Percentiles rank a stretch among this genome's conserved stretches.
Evolutionary conservation across 1,139 yeast genomes (phyloP).

Genomic region (Pneumocystis murina): DNA sequence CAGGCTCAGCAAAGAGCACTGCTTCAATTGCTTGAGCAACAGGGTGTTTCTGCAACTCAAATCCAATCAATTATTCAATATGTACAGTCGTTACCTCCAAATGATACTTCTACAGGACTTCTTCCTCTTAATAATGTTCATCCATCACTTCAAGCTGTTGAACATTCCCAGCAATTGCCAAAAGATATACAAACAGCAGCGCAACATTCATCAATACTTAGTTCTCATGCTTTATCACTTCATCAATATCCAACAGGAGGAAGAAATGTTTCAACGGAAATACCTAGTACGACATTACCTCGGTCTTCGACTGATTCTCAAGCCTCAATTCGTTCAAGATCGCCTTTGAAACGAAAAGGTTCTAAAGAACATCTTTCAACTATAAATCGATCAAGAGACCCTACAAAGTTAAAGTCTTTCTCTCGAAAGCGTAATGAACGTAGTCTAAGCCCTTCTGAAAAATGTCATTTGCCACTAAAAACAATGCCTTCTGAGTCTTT

Average conservation of each 20-base stretch:
- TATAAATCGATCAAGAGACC: not conserved
- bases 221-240: not conserved
- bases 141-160: not conserved
- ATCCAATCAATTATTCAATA: conserved; percentile 12
- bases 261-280: not conserved
- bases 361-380: not conserved
- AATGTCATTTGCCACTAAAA: not conserved
- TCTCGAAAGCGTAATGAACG: not conserved
- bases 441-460: conserved; percentile 1
- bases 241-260: not conserved
- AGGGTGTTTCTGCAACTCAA: conserved; percentile 14
- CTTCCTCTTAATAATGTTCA: not conserved
- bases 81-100: not conserved
- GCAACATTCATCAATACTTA: not conserved
- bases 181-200: no score
- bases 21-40: conserved; percentile 30
- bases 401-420: not conserved
- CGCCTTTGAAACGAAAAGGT: not conserved
- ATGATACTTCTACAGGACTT: conserved; percentile 18
- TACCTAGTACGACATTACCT: not conserved
- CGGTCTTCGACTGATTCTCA: not conserved
- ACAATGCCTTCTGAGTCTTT: not conserved
- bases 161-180: not conserved
- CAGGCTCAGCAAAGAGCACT: conserved; percentile 30
- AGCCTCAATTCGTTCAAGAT: not conserved